A percentile compares a stretch with the other conserved stretches of the same genome.
Conservation (phyloP, 352 stramenopile genomes). For the Pythium monospermum region DNA sequence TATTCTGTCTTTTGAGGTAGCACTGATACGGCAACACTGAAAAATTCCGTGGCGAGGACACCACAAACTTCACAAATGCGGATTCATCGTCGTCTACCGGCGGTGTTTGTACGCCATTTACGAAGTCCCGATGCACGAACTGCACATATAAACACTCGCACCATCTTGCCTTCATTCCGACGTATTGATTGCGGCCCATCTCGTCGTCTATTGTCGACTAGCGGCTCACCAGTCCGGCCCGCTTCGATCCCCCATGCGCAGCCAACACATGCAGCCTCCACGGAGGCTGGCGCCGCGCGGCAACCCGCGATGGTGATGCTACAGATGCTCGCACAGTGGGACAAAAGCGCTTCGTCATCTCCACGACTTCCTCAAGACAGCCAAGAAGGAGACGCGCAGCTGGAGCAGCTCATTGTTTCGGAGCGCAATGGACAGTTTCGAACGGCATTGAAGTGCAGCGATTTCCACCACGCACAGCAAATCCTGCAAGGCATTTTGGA, state of each 20-base stretch:
- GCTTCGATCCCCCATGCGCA: too few species aligned
- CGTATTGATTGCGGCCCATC: conserved; percentile 1
- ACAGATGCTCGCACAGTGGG: conserved; percentile 13
- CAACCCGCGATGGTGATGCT: conserved; percentile 12
- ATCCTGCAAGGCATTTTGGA: conserved; percentile 8
- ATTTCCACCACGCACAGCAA: conserved; percentile 13
- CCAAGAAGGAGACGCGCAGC: not conserved
- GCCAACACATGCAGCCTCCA: not conserved
- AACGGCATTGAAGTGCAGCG: conserved; percentile 5
- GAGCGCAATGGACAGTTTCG: conserved; percentile 7
- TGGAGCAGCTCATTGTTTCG: not conserved
- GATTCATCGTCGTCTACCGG: conserved; percentile 7
- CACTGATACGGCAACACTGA: not conserved
- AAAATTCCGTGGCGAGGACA: conserved; percentile 9
- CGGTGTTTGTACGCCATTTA: conserved; percentile 8
- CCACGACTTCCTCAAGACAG: not conserved
- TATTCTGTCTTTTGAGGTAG: conserved; percentile 16
- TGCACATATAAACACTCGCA: not conserved
- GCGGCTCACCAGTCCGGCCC: not conserved
- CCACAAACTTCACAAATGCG: conserved; percentile 15
- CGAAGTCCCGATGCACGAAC: not conserved
- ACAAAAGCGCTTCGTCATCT: not conserved
- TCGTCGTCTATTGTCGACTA: conserved; percentile 5
- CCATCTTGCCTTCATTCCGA: not conserved
- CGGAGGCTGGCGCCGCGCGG: not conserved